phyloP scores from a whole-genome alignment of 2,329 filamentous ascomycete genomes.

The Curvularia eragrostidis region DNA sequence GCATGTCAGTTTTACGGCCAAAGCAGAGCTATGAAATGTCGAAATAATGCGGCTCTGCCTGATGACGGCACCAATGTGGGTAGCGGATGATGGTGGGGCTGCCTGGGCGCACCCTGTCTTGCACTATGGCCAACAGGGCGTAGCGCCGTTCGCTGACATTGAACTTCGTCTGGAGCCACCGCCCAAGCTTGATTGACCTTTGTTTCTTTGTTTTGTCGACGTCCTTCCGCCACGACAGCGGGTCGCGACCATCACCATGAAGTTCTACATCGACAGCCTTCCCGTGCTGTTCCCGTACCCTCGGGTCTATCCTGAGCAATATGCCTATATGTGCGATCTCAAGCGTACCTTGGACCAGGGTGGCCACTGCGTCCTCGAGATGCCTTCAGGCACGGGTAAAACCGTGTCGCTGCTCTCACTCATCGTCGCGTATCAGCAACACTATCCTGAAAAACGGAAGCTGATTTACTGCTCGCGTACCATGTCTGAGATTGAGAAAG shows the following conservation, averaged over 20 bases:
- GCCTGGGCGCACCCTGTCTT: constrained; percentile 17
- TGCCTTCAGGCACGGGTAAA: constrained; percentile 98
- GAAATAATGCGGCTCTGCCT: constrained; percentile 25
- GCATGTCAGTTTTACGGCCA: not conserved
- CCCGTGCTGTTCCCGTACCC: constrained; percentile 77
- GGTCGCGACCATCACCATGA: constrained; percentile 62
- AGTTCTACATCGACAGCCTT: constrained; percentile 78
- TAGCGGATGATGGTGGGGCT: constrained; percentile 15
- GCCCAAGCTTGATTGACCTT: constrained; percentile 11
- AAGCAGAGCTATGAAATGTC: constrained; percentile 3
- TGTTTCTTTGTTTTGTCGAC: constrained; percentile 18
- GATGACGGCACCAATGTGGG: constrained; percentile 32
- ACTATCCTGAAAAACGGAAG: constrained; percentile 91
- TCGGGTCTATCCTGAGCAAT: constrained; percentile 69
- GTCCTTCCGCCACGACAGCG: constrained; percentile 29
- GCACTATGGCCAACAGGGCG: constrained; percentile 2
- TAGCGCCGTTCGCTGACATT: constrained; percentile 13
- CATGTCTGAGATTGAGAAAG: constrained; percentile 99
- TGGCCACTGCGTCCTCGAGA: constrained; percentile 95
- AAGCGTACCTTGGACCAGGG: constrained; percentile 90
- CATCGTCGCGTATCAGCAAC: constrained; percentile 95
- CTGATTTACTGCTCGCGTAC: constrained; percentile 99
- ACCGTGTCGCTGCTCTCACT: constrained; percentile 93
- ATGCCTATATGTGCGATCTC: constrained; percentile 80
- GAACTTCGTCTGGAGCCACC: constrained; percentile 19